phyloP scores from a whole-genome alignment of 1,284 basidiomycete species.

The Ganoderma meredithae region DNA sequence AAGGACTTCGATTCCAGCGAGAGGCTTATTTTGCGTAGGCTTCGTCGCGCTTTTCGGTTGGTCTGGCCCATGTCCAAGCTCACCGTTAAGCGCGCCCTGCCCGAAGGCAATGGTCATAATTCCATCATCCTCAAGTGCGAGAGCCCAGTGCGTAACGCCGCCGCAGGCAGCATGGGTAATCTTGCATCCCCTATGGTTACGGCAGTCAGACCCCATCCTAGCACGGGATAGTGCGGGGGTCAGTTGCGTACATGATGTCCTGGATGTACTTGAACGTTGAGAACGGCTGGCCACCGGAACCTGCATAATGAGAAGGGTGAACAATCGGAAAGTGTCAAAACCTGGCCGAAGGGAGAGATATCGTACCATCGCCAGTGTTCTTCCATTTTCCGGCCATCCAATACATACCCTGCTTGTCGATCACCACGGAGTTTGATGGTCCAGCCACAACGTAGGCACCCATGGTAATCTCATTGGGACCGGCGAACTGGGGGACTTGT shows the following conservation, averaged over 20 bases:
- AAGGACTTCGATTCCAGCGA: conserved; percentile 80
- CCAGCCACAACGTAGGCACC: conserved; percentile 79
- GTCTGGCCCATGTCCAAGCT: conserved; percentile 84
- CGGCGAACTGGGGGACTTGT: conserved; percentile 84
- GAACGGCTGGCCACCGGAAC: conserved; percentile 83
- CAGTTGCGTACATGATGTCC: conserved; percentile 72
- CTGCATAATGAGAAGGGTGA: conserved; percentile 43
- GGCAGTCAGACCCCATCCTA: conserved; percentile 16
- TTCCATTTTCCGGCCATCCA: conserved; percentile 95
- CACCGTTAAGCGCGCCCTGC: conserved; percentile 82
- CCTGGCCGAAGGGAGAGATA: background rate
- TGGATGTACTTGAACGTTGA: conserved; percentile 84
- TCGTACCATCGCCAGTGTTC: conserved; percentile 85
- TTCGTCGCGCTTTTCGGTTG: conserved; percentile 90
- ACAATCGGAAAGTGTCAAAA: conserved; percentile 8
- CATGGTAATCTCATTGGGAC: conserved; percentile 69
- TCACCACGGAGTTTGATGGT: conserved; percentile 82
- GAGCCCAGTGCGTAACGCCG: conserved; percentile 90
- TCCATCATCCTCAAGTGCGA: conserved; percentile 74
- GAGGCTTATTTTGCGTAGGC: conserved; percentile 75
- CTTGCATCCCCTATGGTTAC: conserved; percentile 68
- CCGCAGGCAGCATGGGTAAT: conserved; percentile 75
- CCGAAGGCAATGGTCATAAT: conserved; percentile 89
- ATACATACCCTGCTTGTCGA: conserved; percentile 86
- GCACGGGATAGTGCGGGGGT: conserved; percentile 7